Percentiles rank a stretch among this genome's conserved stretches.
Conservation (phyloP, 345 rosid species). For the Sisymbrium irio region DNA sequence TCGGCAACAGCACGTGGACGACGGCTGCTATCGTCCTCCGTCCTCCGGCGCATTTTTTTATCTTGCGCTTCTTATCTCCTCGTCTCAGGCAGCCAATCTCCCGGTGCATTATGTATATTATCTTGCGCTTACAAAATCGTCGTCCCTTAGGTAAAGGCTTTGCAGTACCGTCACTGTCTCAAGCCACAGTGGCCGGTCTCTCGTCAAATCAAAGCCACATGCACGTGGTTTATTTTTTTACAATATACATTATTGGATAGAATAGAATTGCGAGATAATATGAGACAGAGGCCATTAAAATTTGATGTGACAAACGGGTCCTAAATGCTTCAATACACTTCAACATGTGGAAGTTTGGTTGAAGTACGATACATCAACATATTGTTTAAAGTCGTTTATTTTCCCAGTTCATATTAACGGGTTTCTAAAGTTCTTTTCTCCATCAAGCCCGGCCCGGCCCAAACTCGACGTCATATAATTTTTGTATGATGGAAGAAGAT, state of each 20-base stretch:
- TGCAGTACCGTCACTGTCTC: background rate
- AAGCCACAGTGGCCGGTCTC: background rate
- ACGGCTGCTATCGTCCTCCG: slow-evolving; percentile 39
- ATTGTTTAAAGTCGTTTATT: too few relatives aligned
- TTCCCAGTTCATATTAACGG: background rate
- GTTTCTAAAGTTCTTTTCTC: background rate
- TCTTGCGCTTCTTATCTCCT: background rate
- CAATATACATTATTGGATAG: background rate
- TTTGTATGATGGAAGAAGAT: too few relatives aligned
- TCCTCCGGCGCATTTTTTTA: slow-evolving; percentile 25
- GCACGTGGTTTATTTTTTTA: too few relatives aligned
- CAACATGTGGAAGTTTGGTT: background rate
- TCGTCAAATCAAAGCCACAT: background rate
- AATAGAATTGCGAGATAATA: background rate
- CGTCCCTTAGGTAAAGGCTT: background rate
- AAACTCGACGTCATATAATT: background rate
- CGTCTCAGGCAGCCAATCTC: background rate
- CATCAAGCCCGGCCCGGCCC: background rate
- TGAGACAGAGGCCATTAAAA: background rate
- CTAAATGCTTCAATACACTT: background rate
- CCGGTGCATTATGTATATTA: background rate
- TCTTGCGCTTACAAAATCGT: background rate
- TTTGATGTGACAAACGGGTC: background rate
- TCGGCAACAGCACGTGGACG: slow-evolving; percentile 49
- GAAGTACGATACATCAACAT: background rate